Evolutionary conservation across 257 asterid species (phyloP).

Genomic region (Orobanche coerulescens): DNA sequence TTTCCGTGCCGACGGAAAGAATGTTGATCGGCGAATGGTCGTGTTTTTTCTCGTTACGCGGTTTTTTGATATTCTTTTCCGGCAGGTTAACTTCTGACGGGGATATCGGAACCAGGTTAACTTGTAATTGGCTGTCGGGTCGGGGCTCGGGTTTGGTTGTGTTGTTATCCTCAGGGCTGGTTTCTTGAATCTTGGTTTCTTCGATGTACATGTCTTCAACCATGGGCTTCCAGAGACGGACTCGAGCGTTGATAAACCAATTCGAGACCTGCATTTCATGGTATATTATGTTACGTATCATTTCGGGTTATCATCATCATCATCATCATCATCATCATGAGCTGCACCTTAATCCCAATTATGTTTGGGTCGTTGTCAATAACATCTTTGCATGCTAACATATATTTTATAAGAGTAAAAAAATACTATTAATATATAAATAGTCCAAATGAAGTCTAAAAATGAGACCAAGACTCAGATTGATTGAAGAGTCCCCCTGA

Average conservation of each 20-base stretch:
- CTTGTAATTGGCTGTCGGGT: slow-evolving; percentile 12
- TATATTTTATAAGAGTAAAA: too few relatives aligned
- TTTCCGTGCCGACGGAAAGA: slow-evolving; percentile 31
- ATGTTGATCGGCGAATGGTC: slow-evolving; percentile 30
- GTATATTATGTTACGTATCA: background rate
- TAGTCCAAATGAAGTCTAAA: too few relatives aligned
- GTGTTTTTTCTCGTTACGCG: slow-evolving; percentile 23
- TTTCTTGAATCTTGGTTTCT: slow-evolving; percentile 48
- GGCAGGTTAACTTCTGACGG: slow-evolving; percentile 19
- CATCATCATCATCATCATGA: too few relatives aligned
- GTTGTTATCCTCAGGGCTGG: slow-evolving; percentile 17
- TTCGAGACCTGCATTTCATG: slow-evolving; percentile 53
- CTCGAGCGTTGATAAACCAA: slow-evolving; percentile 82
- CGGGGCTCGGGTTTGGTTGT: slow-evolving; percentile 15
- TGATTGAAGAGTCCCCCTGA: too few relatives aligned
- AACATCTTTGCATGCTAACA: too few relatives aligned
- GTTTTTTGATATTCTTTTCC: slow-evolving; percentile 31
- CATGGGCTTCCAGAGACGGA: slow-evolving; percentile 85
- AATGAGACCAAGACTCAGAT: too few relatives aligned
- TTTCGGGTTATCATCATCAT: too few relatives aligned
- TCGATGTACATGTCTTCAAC: slow-evolving; percentile 76
- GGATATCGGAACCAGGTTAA: background rate
- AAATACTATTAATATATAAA: too few relatives aligned
- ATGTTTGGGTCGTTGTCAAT: background rate
- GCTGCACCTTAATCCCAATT: too few relatives aligned